Percentiles rank a stretch among this genome's conserved stretches.
phyloP scores from a whole-genome alignment of 2,329 filamentous ascomycete species.

The Pleoardoris graminearum region DNA sequence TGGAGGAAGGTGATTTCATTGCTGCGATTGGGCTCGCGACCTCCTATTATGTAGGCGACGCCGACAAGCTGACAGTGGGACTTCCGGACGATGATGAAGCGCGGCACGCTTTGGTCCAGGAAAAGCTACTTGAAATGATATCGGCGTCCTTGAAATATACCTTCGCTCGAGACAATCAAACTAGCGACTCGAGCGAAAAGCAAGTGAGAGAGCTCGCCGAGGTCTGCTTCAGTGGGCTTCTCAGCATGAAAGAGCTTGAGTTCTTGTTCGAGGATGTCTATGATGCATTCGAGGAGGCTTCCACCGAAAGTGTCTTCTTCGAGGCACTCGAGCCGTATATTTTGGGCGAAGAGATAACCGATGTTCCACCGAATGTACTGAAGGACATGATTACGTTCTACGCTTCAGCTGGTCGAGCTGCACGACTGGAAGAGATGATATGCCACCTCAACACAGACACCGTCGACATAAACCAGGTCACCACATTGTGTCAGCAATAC shows the following conservation, averaged over 20 bases:
- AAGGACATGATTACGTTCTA: conserved; percentile 86
- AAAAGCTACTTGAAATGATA: conserved; percentile 92
- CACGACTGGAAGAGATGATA: conserved; percentile 87
- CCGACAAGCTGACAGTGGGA: conserved; percentile 93
- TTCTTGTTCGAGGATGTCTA: conserved; percentile 92
- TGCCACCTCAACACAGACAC: conserved; percentile 89
- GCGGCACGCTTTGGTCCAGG: conserved; percentile 79
- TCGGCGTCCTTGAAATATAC: conserved; percentile 87
- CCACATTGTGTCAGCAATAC: conserved; percentile 85
- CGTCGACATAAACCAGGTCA: conserved; percentile 92
- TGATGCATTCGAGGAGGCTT: conserved; percentile 82
- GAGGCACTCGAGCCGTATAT: conserved; percentile 89
- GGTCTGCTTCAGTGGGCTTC: conserved; percentile 81
- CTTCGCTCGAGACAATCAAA: conserved; percentile 66
- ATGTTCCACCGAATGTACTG: conserved; percentile 78
- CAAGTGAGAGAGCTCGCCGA: conserved; percentile 78
- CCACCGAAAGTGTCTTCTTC: conserved; percentile 75
- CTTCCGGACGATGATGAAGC: conserved; percentile 79
- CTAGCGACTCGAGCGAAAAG: conserved; percentile 55
- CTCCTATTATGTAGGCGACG: conserved; percentile 85
- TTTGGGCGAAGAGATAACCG: conserved; percentile 72
- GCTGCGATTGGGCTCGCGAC: conserved; percentile 88
- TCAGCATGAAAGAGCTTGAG: conserved; percentile 74
- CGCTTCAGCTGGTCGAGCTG: conserved; percentile 72
- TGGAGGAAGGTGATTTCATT: conserved; percentile 97